Evolutionary conservation across 2,329 filamentous ascomycete species (phyloP), one percentile per base, ranked within the genome.

Genomic region (Camptophora hylomeconis): DNA sequence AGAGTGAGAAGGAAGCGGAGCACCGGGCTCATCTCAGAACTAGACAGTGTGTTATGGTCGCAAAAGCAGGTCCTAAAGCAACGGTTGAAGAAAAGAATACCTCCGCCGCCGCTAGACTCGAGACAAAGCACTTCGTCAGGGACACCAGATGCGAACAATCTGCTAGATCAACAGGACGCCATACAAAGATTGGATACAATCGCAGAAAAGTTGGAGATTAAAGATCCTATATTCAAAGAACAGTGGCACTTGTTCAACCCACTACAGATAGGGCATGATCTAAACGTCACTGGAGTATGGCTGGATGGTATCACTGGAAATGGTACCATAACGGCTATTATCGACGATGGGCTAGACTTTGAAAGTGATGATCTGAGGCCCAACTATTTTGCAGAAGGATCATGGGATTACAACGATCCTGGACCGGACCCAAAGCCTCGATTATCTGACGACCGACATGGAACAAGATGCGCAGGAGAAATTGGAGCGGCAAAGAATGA

Each of bases 261-360:
- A 0, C 51, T 79, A 5, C 74, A 92, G 44, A 51, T 73, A 1
- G 87, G 86, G 5, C 81, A 95, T 55, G 89, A 98, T 51, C 70
- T 98, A 47, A 98, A 98, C 47, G 84, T 95, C n/a, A 92, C 84
- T 0, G 83, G 76, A 8, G 67, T 95, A 5, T 98, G 89, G 89
- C 52, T 82, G 44, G 73, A 89, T 44, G 87, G 86, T 4, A 76
- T 94, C 33, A 95, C 87, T 0, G 89, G 89, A 30, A 72, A 82
- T 45, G 87, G 87, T 37, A 70, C 80, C 11, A 93, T 82, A 1
- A 83, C 92, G 2, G 87, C 87, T 31, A 89, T 98, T 43, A 81
- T 98, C 3, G 89, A 98, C 47, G 89, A 98, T 55, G 89, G 89
- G 0, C 56, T 98, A 41, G 89, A 98, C 49, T 89, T 98, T 78